A percentile compares a stretch with the other conserved stretches of the same genome.
These are phyloP conservation scores for Breynia disticha DNA, from an alignment of 441 rosid genomes.

Conservation along the genomic window DNA sequence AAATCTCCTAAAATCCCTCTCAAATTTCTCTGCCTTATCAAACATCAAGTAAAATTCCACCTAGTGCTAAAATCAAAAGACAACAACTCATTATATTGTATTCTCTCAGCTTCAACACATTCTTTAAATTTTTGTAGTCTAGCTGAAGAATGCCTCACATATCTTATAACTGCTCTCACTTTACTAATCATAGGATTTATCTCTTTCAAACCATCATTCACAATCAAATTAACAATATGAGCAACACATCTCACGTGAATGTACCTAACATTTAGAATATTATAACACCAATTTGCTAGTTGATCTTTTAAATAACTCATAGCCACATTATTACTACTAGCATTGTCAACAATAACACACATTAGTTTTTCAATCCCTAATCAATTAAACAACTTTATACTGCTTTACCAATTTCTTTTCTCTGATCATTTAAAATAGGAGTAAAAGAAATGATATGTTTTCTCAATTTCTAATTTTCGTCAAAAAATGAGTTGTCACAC, in stretches of 20 bases:
- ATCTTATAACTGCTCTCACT: conserved; percentile 1
- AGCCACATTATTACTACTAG: background rate
- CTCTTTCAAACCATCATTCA: background rate
- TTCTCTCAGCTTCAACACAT: background rate
- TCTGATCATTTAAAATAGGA: background rate
- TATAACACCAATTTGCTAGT: too few relatives aligned
- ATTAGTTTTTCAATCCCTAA: background rate
- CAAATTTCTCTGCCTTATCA: background rate
- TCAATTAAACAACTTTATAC: background rate
- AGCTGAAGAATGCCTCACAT: background rate
- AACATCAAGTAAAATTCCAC: conserved; percentile 14
- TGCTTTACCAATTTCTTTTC: background rate
- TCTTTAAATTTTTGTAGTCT: background rate
- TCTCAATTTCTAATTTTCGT: background rate
- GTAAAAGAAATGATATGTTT: background rate
- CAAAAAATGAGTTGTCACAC: background rate
- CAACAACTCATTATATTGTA: background rate
- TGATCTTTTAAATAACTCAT: background rate
- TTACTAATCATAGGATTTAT: background rate
- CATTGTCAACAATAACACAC: conserved; percentile 1
- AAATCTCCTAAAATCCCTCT: conserved; percentile 6
- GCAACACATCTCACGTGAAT: background rate
- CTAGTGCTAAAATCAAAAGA: conserved; percentile 4
- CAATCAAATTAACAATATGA: conserved; percentile 1
- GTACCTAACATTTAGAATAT: background rate